Evolutionary conservation across 2,329 filamentous ascomycete genomes (phyloP).

Genomic region (Didymella keratinophila): DNA sequence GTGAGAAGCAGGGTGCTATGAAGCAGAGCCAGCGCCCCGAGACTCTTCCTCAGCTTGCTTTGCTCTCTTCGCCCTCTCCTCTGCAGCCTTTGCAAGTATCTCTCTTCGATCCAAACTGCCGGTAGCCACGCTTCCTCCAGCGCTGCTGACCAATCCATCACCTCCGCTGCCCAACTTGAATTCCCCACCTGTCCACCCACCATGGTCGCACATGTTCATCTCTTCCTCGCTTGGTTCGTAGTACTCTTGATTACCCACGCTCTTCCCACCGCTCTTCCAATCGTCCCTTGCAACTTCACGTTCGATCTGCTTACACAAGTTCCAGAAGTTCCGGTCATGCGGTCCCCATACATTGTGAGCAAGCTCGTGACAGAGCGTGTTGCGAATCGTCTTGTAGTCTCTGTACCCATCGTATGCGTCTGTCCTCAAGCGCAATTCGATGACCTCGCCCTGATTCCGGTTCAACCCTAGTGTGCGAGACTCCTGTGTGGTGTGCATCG

Average conservation of each 20-base stretch:
- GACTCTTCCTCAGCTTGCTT: constrained; percentile 52
- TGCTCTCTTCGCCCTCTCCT: constrained; percentile 67
- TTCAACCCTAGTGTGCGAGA: constrained; percentile 85
- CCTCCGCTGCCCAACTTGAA: constrained; percentile 45
- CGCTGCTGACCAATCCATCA: constrained; percentile 31
- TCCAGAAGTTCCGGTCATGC: constrained; percentile 90
- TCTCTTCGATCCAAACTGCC: constrained; percentile 72
- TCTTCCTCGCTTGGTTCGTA: constrained; percentile 44
- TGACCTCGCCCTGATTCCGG: constrained; percentile 84
- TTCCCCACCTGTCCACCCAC: constrained; percentile 54
- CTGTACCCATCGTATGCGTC: constrained; percentile 94
- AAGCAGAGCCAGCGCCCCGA: constrained; percentile 29
- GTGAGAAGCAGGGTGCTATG: not conserved
- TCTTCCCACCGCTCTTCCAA: constrained; percentile 73
- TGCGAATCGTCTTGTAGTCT: constrained; percentile 89
- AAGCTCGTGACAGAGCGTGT: constrained; percentile 93
- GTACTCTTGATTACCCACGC: constrained; percentile 45
- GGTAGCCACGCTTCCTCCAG: constrained; percentile 36
- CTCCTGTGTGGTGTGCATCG: constrained; percentile 82
- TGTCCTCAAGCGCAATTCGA: constrained; percentile 88
- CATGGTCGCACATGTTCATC: constrained; percentile 49
- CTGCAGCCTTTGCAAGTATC: constrained; percentile 75
- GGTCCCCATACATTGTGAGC: constrained; percentile 88
- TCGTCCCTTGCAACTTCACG: constrained; percentile 82
- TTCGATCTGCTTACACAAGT: constrained; percentile 86